These are phyloP conservation scores for Sarocladium strictum DNA, from an alignment of 2,329 filamentous ascomycete genomes.

Conservation along the genomic window DNA sequence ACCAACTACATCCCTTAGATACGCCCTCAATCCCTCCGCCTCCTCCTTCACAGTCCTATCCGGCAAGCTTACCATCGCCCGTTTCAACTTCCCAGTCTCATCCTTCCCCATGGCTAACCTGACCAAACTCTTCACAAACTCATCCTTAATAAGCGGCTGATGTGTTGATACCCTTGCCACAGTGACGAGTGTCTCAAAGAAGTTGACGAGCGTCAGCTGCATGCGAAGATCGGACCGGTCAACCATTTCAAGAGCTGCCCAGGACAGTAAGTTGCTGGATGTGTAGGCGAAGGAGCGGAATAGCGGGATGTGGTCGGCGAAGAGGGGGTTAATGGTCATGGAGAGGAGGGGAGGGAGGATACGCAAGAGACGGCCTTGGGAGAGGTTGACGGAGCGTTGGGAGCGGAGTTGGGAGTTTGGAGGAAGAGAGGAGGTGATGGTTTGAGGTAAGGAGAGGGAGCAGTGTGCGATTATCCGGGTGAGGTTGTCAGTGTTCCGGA, in stretches of 20 bases:
- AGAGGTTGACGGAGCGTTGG: constrained; percentile 28
- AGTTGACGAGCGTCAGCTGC: constrained; percentile 44
- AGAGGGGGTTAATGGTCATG: constrained; percentile 32
- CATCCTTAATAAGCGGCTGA: constrained; percentile 27
- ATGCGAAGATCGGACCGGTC: constrained; percentile 43
- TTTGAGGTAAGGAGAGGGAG: constrained; percentile 22
- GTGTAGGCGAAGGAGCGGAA: background rate
- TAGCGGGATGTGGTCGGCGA: background rate
- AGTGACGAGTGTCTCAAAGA: constrained; percentile 44
- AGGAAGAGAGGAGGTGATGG: constrained; percentile 20
- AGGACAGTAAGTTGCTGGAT: constrained; percentile 30
- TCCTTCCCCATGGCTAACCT: constrained; percentile 23
- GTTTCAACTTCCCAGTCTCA: constrained; percentile 11
- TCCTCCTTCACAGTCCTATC: constrained; percentile 48
- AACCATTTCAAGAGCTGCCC: constrained; percentile 46
- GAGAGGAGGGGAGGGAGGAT: constrained; percentile 43
- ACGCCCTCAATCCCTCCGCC: constrained; percentile 35
- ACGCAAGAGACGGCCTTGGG: constrained; percentile 47
- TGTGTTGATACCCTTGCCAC: constrained; percentile 37
- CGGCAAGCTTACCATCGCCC: constrained; percentile 35
- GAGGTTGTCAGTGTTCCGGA: constrained; percentile 39
- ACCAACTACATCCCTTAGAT: constrained; percentile 18
- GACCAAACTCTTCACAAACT: constrained; percentile 19
- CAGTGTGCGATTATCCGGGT: constrained; percentile 33
- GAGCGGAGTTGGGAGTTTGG: background rate